Conservation (phyloP, 2,329 filamentous ascomycete species). For the Neonectria sp. region DNA sequence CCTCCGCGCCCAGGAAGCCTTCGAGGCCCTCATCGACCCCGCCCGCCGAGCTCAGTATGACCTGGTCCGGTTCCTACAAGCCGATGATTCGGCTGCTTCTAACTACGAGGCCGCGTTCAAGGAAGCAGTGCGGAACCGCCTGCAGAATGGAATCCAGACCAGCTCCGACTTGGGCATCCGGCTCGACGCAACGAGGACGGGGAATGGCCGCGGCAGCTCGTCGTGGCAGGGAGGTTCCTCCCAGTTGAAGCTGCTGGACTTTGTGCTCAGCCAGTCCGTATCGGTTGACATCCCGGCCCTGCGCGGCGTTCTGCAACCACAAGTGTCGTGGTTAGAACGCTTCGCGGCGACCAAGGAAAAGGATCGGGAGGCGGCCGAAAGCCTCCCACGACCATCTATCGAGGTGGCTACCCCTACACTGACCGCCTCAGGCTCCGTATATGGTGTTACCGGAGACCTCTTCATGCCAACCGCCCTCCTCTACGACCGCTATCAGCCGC, state of each 20-base stretch:
- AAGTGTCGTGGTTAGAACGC: conserved; percentile 44
- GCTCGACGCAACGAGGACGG: conserved; percentile 49
- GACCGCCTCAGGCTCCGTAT: conserved; percentile 57
- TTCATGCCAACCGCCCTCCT: conserved; percentile 52
- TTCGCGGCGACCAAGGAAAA: conserved; percentile 35
- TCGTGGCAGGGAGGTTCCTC: conserved; percentile 25
- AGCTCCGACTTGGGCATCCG: conserved; percentile 58
- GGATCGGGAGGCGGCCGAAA: conserved; percentile 12
- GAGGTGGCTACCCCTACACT: conserved; percentile 52
- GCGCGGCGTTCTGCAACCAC: conserved; percentile 46
- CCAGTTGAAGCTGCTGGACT: conserved; percentile 53
- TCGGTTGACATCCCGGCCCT: conserved; percentile 54
- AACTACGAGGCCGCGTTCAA: conserved; percentile 39
- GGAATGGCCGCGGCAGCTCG: background rate
- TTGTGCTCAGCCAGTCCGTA: conserved; percentile 57
- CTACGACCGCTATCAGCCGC: conserved; percentile 58
- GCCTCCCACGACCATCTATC: conserved; percentile 32
- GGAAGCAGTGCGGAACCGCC: conserved; percentile 38
- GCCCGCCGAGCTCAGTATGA: conserved; percentile 60
- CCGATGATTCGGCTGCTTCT: conserved; percentile 40
- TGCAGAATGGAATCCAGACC: conserved; percentile 45
- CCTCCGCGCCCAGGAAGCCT: conserved; percentile 58
- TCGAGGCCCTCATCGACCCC: conserved; percentile 64
- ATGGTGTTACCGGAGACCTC: conserved; percentile 53
- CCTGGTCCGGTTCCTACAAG: conserved; percentile 44